These are phyloP conservation scores for Onygena corvina DNA, from an alignment of 2,329 filamentous ascomycete species.

Conservation along the genomic window DNA sequence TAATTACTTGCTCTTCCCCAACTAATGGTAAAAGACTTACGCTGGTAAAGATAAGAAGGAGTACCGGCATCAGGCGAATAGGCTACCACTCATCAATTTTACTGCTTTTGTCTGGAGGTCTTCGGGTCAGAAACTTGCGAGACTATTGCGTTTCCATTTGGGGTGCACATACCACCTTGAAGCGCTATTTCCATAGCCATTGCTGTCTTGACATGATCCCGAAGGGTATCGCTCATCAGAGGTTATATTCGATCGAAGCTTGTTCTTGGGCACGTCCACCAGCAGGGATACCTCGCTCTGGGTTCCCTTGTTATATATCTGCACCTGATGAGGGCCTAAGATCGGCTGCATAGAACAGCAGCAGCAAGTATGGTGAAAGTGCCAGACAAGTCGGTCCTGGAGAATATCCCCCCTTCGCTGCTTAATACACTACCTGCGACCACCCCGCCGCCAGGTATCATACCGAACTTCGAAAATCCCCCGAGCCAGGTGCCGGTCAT, in stretches of 20 bases:
- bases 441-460: background rate
- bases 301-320: slow-evolving; percentile 4
- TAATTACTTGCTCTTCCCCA: background rate
- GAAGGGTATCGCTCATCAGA: slow-evolving; percentile 3
- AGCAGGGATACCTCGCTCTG: slow-evolving; percentile 1
- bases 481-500: background rate
- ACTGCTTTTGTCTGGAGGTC: background rate
- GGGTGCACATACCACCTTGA: background rate
- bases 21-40: background rate
- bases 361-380: too few relatives aligned
- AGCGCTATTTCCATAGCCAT: background rate
- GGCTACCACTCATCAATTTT: background rate
- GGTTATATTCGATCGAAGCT: slow-evolving; percentile 4
- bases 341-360: background rate
- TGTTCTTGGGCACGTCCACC: background rate
- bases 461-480: background rate
- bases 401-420: background rate
- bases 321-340: background rate
- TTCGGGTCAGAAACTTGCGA: too few relatives aligned
- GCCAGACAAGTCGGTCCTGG: too few relatives aligned
- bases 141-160: background rate
- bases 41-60: slow-evolving; percentile 3
- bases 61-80: background rate
- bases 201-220: background rate
- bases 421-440: background rate